phyloP scores from a whole-genome alignment of 257 asterid genomes.

The Sherardia arvensis region DNA sequence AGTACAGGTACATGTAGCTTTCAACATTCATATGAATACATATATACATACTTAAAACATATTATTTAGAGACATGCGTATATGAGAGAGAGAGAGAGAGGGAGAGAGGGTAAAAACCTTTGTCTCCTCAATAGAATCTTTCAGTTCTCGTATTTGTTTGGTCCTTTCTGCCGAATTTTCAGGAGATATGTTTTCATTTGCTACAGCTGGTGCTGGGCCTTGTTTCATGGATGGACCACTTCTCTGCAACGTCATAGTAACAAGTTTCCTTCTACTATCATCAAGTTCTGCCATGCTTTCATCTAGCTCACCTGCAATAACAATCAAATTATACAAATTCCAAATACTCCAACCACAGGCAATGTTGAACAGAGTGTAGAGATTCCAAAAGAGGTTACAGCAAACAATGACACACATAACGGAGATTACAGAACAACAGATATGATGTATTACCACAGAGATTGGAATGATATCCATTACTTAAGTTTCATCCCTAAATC shows the following conservation, averaged over 20 bases:
- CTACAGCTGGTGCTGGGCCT: constrained; percentile 47
- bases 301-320: constrained; percentile 68
- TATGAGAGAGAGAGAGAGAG: constrained; percentile 11
- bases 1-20: background rate
- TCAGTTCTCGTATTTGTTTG: constrained; percentile 59
- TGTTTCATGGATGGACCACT: constrained; percentile 57
- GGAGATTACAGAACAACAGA: background rate
- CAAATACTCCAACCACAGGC: background rate
- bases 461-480: background rate
- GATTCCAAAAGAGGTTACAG: constrained; percentile 12
- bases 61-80: background rate
- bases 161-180: constrained; percentile 66
- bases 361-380: background rate
- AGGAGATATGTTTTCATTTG: constrained; percentile 71
- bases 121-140: constrained; percentile 67
- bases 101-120: constrained; percentile 49
- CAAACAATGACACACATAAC: background rate
- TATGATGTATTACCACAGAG: background rate
- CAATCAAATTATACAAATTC: constrained; percentile 8
- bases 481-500: background rate
- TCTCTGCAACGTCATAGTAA: constrained; percentile 78
- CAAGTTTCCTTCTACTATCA: constrained; percentile 85
- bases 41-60: background rate
- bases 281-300: constrained; percentile 87
- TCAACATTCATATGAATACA: too few species aligned